These are phyloP conservation scores for Oryza brachyantha DNA, from an alignment of 176 grass and related monocot species.

Conservation along the genomic window DNA sequence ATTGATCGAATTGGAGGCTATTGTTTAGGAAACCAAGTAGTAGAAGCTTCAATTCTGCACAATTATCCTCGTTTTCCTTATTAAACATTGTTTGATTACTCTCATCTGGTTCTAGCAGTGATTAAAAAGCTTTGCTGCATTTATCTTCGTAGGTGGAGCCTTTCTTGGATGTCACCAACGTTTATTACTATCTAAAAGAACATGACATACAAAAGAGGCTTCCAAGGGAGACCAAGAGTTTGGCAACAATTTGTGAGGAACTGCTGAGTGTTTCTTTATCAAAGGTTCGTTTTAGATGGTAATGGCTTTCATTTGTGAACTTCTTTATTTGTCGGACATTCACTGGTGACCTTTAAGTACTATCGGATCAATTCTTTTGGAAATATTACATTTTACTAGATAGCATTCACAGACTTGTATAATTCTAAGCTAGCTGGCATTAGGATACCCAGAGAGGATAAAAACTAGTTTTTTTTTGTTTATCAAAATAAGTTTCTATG, in stretches of 20 bases:
- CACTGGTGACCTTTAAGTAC: not conserved
- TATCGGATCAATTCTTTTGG: not conserved
- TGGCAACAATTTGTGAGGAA: slow-evolving; percentile 80
- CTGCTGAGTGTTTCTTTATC: slow-evolving; percentile 72
- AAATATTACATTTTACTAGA: not conserved
- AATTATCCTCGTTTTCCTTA: not conserved
- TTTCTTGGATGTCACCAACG: slow-evolving; percentile 80
- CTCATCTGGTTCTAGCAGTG: not conserved
- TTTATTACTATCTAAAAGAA: slow-evolving; percentile 70
- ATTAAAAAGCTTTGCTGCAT: slow-evolving; percentile 11
- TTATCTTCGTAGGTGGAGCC: slow-evolving; percentile 68
- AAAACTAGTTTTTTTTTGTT: not conserved
- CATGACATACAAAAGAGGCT: slow-evolving; percentile 52
- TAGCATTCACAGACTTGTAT: not conserved
- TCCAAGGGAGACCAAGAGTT: slow-evolving; percentile 89
- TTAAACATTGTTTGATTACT: not conserved
- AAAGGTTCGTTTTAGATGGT: slow-evolving; percentile 49
- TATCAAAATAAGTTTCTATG: not conserved
- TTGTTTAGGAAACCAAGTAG: not conserved
- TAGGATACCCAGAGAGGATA: not conserved
- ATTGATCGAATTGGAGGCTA: not conserved
- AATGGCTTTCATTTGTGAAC: not conserved
- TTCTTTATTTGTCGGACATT: slow-evolving; percentile 11
- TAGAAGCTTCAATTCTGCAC: not conserved
- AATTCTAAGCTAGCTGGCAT: not conserved